Percentiles rank a stretch among this genome's conserved stretches.
Conservation (phyloP, 805 yeast species). For the Myxozyma kluyveri region DNA sequence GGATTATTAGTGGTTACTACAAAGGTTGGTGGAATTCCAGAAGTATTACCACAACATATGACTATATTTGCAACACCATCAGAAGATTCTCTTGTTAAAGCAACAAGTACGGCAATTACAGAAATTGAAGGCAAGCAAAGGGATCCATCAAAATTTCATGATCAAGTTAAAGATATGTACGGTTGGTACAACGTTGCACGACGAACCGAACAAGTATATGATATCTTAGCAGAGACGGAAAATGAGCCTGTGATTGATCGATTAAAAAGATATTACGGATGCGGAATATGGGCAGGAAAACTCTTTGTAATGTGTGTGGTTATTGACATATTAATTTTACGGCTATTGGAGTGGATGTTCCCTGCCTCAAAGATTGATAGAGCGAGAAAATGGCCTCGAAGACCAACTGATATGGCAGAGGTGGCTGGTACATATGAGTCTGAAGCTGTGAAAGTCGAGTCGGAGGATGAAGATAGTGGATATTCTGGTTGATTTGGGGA, state of each 20-base stretch:
- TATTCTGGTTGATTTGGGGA: too few relatives aligned
- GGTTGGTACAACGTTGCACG: conserved; percentile 88
- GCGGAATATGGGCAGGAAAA: conserved; percentile 77
- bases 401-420: conserved; percentile 21
- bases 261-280: conserved; percentile 60
- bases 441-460: conserved; percentile 16
- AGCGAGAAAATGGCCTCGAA: conserved; percentile 50
- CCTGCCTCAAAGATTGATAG: conserved; percentile 70
- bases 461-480: conserved; percentile 27
- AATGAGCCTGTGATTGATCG: conserved; percentile 58
- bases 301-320: conserved; percentile 76
- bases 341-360: conserved; percentile 63
- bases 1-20: conserved; percentile 92
- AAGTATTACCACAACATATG: conserved; percentile 90
- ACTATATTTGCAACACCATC: conserved; percentile 87
- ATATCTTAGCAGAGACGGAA: conserved; percentile 40
- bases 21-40: conserved; percentile 96
- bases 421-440: conserved; percentile 19
- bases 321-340: conserved; percentile 67
- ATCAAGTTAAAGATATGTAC: conserved; percentile 75
- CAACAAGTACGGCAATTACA: conserved; percentile 68
- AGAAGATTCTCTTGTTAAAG: conserved; percentile 72
- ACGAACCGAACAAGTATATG: conserved; percentile 81
- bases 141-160: conserved; percentile 75
- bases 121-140: conserved; percentile 55